Percentiles rank a stretch among this genome's conserved stretches.
phyloP scores from a whole-genome alignment of 139 green algal species.

The Picochlorum sp. region DNA sequence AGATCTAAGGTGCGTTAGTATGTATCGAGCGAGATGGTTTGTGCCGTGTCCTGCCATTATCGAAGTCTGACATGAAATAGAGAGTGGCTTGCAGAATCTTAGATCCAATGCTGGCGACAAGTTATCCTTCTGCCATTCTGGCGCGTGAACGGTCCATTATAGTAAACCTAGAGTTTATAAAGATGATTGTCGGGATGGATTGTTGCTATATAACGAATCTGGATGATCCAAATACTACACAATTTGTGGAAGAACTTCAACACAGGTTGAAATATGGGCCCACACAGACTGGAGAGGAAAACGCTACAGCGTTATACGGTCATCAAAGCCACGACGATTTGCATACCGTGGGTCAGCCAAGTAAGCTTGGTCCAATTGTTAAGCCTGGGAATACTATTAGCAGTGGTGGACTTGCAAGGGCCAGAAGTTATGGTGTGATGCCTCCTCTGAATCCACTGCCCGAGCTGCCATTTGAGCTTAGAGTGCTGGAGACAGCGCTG shows the following conservation, averaged over 20 bases:
- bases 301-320: no score
- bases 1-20: no score
- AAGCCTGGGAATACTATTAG: no score
- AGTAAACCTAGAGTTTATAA: conserved; percentile 35
- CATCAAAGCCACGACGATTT: no score
- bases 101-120: conserved; percentile 22
- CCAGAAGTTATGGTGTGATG: neutral
- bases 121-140: conserved; percentile 29
- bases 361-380: no score
- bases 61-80: no score
- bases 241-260: conserved; percentile 32
- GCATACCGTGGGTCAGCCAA: no score
- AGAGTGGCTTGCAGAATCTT: no score
- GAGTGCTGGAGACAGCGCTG: conserved; percentile 32
- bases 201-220: conserved; percentile 14
- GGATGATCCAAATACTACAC: conserved; percentile 13
- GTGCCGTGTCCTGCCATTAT: no score
- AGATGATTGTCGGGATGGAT: conserved; percentile 18
- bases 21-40: neutral
- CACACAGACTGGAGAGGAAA: neutral
- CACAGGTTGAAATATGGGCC: conserved; percentile 4
- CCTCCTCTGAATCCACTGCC: neutral
- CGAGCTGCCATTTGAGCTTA: conserved; percentile 36
- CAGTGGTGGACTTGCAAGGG: no score
- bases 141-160: conserved; percentile 25